Percentiles rank a stretch among this genome's conserved stretches.
phyloP scores from a whole-genome alignment of 495 filamentous ascomycete genomes.

The Xylaria venustula region DNA sequence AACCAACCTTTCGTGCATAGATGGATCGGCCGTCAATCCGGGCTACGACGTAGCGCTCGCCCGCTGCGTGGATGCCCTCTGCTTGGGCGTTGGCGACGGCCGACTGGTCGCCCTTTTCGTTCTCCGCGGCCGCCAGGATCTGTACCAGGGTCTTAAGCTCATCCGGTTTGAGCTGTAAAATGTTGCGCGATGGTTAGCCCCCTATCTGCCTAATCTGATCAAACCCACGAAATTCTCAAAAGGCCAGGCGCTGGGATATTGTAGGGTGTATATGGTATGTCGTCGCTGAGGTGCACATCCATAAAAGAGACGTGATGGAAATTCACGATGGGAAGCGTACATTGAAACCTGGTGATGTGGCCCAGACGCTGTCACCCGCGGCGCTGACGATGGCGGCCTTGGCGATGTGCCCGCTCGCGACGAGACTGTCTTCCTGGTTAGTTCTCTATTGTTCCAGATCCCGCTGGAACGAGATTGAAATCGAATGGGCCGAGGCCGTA shows the following conservation, averaged over 20 bases:
- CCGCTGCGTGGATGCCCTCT: slow-evolving; percentile 68
- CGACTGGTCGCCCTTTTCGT: slow-evolving; percentile 6
- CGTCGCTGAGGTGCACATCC: no score
- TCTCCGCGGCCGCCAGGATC: slow-evolving; percentile 46
- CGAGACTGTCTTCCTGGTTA: slow-evolving; percentile 66
- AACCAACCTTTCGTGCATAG: slow-evolving; percentile 78
- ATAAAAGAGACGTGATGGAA: no score
- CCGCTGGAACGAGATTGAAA: no score
- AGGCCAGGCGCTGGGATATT: no score
- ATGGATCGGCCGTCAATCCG: slow-evolving; percentile 73
- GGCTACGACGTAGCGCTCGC: slow-evolving; percentile 68
- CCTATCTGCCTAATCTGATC: neutral
- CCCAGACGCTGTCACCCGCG: slow-evolving; percentile 82
- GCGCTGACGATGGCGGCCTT: slow-evolving; percentile 82
- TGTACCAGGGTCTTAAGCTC: slow-evolving; percentile 58
- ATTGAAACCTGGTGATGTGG: slow-evolving; percentile 63
- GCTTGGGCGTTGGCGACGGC: slow-evolving; percentile 47
- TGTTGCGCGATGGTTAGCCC: neutral
- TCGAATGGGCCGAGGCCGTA: slow-evolving; percentile 24
- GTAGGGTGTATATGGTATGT: no score
- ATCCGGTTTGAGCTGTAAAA: slow-evolving; percentile 49
- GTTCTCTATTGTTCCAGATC: slow-evolving; percentile 7
- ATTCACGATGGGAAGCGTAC: slow-evolving; percentile 54
- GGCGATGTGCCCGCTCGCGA: slow-evolving; percentile 80
- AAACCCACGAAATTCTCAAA: neutral